Base-by-base conservation (phyloP, 2,329 filamentous ascomycete genomes). In the Calycina herbarum region DNA sequence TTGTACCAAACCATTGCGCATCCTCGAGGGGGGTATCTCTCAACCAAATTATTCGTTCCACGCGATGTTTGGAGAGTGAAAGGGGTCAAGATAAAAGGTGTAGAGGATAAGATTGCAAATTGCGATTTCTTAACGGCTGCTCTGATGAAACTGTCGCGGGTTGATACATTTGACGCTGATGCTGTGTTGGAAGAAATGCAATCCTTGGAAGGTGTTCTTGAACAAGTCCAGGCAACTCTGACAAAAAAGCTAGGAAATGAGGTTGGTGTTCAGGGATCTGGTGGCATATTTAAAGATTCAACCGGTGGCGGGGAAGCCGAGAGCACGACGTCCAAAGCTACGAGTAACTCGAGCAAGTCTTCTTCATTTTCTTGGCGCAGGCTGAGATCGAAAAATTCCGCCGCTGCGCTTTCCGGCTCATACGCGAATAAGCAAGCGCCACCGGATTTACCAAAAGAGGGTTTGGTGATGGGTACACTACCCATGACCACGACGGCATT, bases 121-220 rank as follows among this genome's bases (percentile, higher is more conserved):
- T 97, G 94, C 76, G 95, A 99, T 77, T 84, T 93, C 61, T 84
- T 99, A 60, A 98, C 94, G 0, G 93, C 94, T 0, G 94, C 94
- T 10, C 81, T 99, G 35, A 84, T 93, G 64, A 95, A 94, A 76
- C 84, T 99, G 42, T 87, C 89, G 6, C 86, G 88, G 68, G 93
- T 97, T 0, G 93, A 99, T 73, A 95, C 90, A 0, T 90, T 88
- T 68, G 94, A 99, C 76, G 94, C 94, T 0, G 94, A 97, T 75
- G 92, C 93, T 0, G 88, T 98, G 24, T 82, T 97, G 17, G 93
- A 96, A 72, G 95, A 99, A 77, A 95, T 99, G 89, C 93, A 98
- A 76, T 84, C 88, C 1, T 82, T 99, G 4, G 95, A 99, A 77
- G 83, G 83, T 45, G 85, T 97, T 35, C 83, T 99, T 35, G 94